Evolutionary conservation across 768 basidiomycete genomes (phyloP), one percentile per base, ranked within the genome.

Genomic region (Pisolithus albus): DNA sequence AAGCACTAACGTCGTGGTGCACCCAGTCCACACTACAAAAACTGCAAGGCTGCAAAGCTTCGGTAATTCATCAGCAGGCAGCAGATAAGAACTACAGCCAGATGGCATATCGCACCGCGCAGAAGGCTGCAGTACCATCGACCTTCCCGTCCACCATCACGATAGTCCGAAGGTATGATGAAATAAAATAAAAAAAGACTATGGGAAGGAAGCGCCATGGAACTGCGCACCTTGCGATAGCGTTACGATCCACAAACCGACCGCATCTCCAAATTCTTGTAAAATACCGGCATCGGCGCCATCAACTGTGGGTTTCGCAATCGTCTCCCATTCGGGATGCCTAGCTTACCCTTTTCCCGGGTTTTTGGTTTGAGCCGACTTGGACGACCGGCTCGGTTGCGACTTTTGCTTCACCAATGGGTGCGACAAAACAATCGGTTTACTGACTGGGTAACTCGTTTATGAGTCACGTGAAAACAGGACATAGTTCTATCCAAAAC

Each of bases 161-260:
- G 21, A 2, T 23, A 23, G 21, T 92, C 81, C 89, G 93, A 54
- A 28, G 52, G 28, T 30, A 43, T 49, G 42, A 23, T 23, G 21
- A 23, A 26, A 42, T 58, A 7, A 50, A 52, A 48, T 23, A 2
- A 23, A 23, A 23, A 44, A 26, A 50, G 52, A 10, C 15, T 51
- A 3, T 40, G 6, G 53, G 39, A 51, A 46, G 8, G 19, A 44
- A 16, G 9, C 24, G 26, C 36, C 16, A 16, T 49, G 30, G 13
- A 40, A 36, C 8, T 4, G 69, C 79, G 53, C 61, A 89, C 94
- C 86, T 78, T 55, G 88, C 75, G 52, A 97, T 87, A 18, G 81
- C 87, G 59, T 80, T 82, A 54, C 78, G 75, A 66, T 97, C 92
- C 49, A 96, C 69, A 97, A 97, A 32, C 75, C 71, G 32, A 76